phyloP scores from a whole-genome alignment of 108 stramenopile species.

The Skeletonema menzelii region DNA sequence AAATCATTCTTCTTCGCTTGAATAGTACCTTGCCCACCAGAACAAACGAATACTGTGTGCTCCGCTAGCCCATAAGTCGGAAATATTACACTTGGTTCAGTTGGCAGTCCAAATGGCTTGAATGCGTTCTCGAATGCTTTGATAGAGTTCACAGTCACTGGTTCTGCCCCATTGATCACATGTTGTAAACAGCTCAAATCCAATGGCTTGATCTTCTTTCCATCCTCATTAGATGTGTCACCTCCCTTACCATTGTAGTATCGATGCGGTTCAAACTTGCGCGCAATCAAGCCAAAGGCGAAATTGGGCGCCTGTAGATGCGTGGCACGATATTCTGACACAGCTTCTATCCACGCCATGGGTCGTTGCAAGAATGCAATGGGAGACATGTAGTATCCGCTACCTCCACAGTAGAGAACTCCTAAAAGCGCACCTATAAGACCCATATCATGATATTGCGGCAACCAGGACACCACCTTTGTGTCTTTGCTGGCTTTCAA shows the following conservation, averaged over 20 bases:
- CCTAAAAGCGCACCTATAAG: constrained; percentile 96
- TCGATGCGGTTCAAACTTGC: constrained; percentile 73
- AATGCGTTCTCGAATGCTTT: constrained; percentile 80
- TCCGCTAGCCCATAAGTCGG: constrained; percentile 99
- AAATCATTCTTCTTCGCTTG: constrained; percentile 65
- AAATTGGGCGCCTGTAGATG: constrained; percentile 99
- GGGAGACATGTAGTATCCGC: constrained; percentile 96
- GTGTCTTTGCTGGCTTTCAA: constrained; percentile 79
- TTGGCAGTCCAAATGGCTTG: constrained; percentile 68
- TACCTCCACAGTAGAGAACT: constrained; percentile 93
- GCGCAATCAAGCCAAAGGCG: constrained; percentile 90
- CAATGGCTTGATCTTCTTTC: constrained; percentile 39
- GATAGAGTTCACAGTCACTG: constrained; percentile 80
- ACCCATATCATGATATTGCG: constrained; percentile 99
- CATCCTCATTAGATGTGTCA: constrained; percentile 9
- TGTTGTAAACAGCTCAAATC: constrained; percentile 88
- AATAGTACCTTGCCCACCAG: constrained; percentile 76
- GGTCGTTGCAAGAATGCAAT: constrained; percentile 95
- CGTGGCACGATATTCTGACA: constrained; percentile 83
- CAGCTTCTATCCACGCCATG: constrained; percentile 86
- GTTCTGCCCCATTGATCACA: constrained; percentile 97
- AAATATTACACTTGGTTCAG: constrained; percentile 60
- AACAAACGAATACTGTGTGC: constrained; percentile 96
- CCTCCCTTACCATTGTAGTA: constrained; percentile 22
- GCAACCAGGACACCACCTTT: constrained; percentile 97